A percentile compares a stretch with the other conserved stretches of the same genome.
Evolutionary conservation across 371 early-diverging fungal species (phyloP).

Genomic region (Mortierella sp.): DNA sequence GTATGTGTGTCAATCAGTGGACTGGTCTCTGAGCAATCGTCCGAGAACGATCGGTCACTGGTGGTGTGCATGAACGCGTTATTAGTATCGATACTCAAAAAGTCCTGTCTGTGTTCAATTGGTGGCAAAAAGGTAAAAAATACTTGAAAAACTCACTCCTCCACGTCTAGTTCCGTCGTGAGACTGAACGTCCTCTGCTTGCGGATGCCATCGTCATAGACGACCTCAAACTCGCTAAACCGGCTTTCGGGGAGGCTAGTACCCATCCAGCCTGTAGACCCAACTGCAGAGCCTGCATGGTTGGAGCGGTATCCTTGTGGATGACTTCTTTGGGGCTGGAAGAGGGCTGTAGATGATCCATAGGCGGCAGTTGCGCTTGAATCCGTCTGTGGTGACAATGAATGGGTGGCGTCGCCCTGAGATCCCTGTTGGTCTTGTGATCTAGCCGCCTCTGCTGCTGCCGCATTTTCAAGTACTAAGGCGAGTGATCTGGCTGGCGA

Average conservation of each 20-base stretch:
- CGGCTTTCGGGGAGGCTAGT: conserved; percentile 46
- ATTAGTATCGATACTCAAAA: too few species aligned
- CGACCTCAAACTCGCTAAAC: conserved; percentile 52
- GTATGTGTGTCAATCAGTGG: conserved; percentile 18
- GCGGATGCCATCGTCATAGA: conserved; percentile 51
- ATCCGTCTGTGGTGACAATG: conserved; percentile 1
- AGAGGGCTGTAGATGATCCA: conserved; percentile 20
- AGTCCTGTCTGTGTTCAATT: neutral
- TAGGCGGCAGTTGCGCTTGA: conserved; percentile 8
- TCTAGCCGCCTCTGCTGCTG: conserved; percentile 1
- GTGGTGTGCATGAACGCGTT: neutral
- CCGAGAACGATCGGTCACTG: conserved; percentile 8
- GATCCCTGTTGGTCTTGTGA: neutral
- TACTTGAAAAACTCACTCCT: conserved; percentile 11
- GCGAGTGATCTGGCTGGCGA: conserved; percentile 32
- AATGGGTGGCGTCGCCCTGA: neutral
- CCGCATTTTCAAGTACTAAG: conserved; percentile 24
- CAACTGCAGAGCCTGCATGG: conserved; percentile 11
- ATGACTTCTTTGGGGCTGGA: conserved; percentile 23
- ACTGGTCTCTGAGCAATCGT: conserved; percentile 16
- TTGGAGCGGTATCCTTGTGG: conserved; percentile 4
- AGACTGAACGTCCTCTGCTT: conserved; percentile 53
- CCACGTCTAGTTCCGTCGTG: conserved; percentile 26
- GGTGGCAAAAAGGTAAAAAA: neutral
- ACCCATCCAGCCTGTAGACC: conserved; percentile 21